Conservation (phyloP, 2,329 filamentous ascomycete species). For the Purpureocillium takamizusanense region DNA sequence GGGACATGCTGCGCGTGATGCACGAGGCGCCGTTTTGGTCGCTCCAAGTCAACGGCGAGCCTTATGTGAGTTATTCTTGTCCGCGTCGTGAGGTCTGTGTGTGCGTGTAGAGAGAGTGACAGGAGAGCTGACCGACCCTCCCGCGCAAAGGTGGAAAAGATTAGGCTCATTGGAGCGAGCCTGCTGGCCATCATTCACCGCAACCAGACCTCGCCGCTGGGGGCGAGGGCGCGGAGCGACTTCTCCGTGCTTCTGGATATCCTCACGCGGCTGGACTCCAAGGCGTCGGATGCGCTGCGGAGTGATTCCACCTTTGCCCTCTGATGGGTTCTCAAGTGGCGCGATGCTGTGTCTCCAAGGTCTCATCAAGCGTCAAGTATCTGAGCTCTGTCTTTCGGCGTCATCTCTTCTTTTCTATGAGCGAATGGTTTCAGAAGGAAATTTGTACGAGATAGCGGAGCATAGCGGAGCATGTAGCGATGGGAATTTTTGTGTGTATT, state of each 20-base stretch:
- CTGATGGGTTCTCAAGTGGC: background rate
- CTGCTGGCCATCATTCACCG: slow-evolving; percentile 28
- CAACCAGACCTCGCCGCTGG: slow-evolving; percentile 25
- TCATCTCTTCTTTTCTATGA: too few species aligned
- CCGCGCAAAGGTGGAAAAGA: slow-evolving; percentile 26
- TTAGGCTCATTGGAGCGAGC: slow-evolving; percentile 27
- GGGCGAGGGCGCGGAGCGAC: slow-evolving; percentile 25
- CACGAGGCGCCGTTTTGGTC: slow-evolving; percentile 32
- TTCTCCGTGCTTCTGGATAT: slow-evolving; percentile 30
- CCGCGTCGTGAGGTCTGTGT: too few species aligned
- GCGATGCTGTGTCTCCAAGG: too few species aligned
- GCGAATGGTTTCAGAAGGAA: too few species aligned
- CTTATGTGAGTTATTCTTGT: slow-evolving; percentile 26
- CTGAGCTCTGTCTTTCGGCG: too few species aligned
- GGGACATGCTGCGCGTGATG: slow-evolving; percentile 30
- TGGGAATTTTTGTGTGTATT: too few species aligned
- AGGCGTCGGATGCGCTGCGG: slow-evolving; percentile 30
- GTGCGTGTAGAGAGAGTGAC: too few species aligned
- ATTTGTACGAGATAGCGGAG: too few species aligned
- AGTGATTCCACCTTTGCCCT: slow-evolving; percentile 14
- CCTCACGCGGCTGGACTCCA: slow-evolving; percentile 30
- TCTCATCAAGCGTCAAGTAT: too few species aligned
- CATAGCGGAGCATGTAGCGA: too few species aligned
- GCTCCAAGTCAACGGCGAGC: slow-evolving; percentile 28
- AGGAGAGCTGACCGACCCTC: too few species aligned